Base-by-base conservation (phyloP, 495 filamentous ascomycete genomes). In the Aspergillus diversus region DNA sequence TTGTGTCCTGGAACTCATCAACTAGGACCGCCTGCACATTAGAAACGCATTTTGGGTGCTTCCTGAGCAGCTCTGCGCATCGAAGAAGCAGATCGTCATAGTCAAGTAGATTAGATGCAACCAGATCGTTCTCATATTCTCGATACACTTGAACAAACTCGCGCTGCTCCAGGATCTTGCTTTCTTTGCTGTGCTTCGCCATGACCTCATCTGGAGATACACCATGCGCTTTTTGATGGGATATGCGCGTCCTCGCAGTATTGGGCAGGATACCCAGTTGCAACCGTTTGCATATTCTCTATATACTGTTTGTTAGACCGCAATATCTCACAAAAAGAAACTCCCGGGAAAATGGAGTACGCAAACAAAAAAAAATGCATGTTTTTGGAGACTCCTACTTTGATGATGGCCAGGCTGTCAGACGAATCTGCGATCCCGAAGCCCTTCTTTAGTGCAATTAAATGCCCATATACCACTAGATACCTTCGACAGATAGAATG, bases 1-100 rank as follows among this genome's bases (percentile, higher is more conserved):
- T 99, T 1, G 96, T 99, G 71, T 99, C 96, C 72, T 99, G 96
- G 64, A 97, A 99, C 69, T 99, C 96, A 69, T 99, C 96, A 64
- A 99, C 95, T 47, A 99, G 79, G 1, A 99, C 92, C 0, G 91
- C 88, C 71, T 97, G 88, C 16, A 99, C 86, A 71, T 96, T 97
- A 5, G 88, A 88, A 3, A 97, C 93, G 69, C 93, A 98, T n/a
- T 87, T 78, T 1, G 92, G 94, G 63, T 90, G 84, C 54, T 83
- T 77, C 51, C 84, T 83, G 15, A 99, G 85, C 9, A 99, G 84
- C 34, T 96, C 87, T 5, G 87, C 88, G 63, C 95, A 97, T 51
- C 88, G 86, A 13, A 97, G 77, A 6, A 99, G 84, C 4, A 99
- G 83, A 69, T 99, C 96, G 69, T 99, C 96, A 66, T 96, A 99